These are phyloP conservation scores for Nakaseomyces sp. DNA, from an alignment of 1,139 yeast genomes.

Conservation along the genomic window DNA sequence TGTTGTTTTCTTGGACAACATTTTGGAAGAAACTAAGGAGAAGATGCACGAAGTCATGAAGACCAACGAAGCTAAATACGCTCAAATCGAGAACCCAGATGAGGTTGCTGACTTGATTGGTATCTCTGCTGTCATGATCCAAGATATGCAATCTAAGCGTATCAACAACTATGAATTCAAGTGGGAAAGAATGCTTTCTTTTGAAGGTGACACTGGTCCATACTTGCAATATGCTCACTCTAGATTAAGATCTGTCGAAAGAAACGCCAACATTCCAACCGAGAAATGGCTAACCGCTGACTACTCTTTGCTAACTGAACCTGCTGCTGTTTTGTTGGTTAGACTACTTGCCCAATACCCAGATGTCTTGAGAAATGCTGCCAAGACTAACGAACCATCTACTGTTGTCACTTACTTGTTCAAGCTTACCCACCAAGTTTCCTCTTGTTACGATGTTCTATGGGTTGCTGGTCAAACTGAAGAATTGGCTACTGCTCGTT, in stretches of 20 bases:
- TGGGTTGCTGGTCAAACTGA: constrained; percentile 97
- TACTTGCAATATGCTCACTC: constrained; percentile 98
- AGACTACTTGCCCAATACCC: constrained; percentile 87
- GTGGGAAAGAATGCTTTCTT: constrained; percentile 97
- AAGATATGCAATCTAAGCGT: constrained; percentile 98
- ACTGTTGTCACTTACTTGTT: constrained; percentile 91
- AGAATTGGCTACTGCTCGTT: constrained; percentile 81
- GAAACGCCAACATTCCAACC: constrained; percentile 47
- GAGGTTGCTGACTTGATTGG: constrained; percentile 93
- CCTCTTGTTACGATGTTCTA: constrained; percentile 87
- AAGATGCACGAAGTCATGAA: constrained; percentile 97
- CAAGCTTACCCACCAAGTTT: constrained; percentile 85
- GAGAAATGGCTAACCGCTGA: constrained; percentile 50
- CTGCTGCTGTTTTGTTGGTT: constrained; percentile 62
- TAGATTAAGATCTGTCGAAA: constrained; percentile 88
- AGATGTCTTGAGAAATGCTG: constrained; percentile 76
- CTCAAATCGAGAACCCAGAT: constrained; percentile 92
- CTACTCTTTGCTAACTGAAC: constrained; percentile 63
- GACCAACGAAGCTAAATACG: constrained; percentile 82
- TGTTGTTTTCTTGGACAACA: constrained; percentile 91
- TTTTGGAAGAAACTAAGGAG: constrained; percentile 87
- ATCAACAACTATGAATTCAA: constrained; percentile 92
- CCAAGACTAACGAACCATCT: constrained; percentile 83
- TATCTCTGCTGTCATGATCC: constrained; percentile 96
- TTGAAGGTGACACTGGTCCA: constrained; percentile 99